Evolutionary conservation across 176 grass and related monocot genomes (phyloP).

Genomic region (Thinopyrum elongatum): DNA sequence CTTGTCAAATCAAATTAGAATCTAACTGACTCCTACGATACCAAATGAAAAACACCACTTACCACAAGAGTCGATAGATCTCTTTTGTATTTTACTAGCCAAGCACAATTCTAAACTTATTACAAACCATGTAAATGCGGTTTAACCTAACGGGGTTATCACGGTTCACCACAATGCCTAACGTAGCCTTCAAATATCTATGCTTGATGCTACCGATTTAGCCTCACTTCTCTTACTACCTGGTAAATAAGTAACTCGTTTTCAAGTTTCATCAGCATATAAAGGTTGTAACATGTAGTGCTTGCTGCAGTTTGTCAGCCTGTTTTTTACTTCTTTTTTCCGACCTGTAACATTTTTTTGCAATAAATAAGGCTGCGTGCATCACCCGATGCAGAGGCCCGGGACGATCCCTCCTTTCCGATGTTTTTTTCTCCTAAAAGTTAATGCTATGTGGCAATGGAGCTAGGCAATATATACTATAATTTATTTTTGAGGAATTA

Average conservation of each 20-base stretch:
- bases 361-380: background rate
- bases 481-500: background rate
- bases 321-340: background rate
- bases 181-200: background rate
- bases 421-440: background rate
- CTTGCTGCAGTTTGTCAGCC: background rate
- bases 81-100: background rate
- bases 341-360: background rate
- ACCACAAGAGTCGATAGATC: background rate
- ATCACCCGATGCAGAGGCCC: background rate
- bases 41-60: background rate
- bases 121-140: background rate
- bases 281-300: background rate
- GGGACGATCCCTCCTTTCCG: background rate
- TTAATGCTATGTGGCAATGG: background rate
- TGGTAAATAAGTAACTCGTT: background rate
- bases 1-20: background rate
- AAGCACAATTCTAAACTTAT: background rate
- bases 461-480: background rate
- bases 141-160: background rate
- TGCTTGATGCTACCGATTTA: background rate
- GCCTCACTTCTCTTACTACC: background rate
- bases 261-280: background rate
- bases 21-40: background rate
- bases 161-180: background rate